Conservation (phyloP, 2,329 filamentous ascomycete species). For the Falciphora oryzae region DNA sequence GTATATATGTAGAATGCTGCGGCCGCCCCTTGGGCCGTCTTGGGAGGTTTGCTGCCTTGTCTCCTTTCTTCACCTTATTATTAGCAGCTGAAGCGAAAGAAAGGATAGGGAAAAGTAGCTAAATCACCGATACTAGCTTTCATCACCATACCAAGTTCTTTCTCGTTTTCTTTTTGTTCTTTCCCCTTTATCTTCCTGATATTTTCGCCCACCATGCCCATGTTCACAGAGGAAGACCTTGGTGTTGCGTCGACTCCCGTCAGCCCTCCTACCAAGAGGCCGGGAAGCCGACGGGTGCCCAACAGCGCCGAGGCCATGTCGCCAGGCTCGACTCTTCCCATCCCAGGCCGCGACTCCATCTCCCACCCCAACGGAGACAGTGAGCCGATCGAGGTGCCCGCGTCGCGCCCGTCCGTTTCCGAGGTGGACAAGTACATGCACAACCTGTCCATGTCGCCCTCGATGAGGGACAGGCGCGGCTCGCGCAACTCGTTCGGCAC, state of each 20-base stretch:
- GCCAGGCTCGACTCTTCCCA: constrained; percentile 23
- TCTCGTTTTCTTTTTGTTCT: neutral
- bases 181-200: neutral
- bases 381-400: constrained; percentile 62
- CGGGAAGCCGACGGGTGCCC: neutral
- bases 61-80: neutral
- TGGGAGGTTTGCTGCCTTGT: neutral
- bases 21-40: neutral
- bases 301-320: neutral
- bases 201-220: constrained; percentile 1
- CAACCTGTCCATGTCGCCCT: constrained; percentile 61
- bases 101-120: neutral
- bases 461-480: constrained; percentile 59
- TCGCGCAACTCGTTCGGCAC: constrained; percentile 74
- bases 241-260: neutral
- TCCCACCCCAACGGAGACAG: constrained; percentile 18
- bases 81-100: neutral
- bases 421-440: constrained; percentile 68
- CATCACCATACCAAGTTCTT: constrained; percentile 7
- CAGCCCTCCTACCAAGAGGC: constrained; percentile 5
- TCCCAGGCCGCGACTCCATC: constrained; percentile 30
- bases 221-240: constrained; percentile 4
- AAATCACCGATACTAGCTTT: neutral
- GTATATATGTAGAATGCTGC: neutral
- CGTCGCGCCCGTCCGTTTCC: constrained; percentile 60